Conservation (phyloP, 768 basidiomycete genomes). For the Mycena pura region DNA sequence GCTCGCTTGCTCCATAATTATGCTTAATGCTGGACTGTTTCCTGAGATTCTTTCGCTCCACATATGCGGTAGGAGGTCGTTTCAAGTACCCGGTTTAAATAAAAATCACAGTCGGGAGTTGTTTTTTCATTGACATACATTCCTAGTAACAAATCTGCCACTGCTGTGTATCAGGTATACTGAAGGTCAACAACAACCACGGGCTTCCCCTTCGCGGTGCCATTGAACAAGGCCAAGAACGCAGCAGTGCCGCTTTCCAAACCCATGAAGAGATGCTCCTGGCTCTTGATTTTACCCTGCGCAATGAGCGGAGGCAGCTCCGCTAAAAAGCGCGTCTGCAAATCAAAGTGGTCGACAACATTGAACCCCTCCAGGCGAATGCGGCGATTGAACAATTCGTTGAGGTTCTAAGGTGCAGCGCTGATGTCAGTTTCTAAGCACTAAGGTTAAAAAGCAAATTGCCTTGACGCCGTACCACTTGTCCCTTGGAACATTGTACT, state of each 20-base stretch:
- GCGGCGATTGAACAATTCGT: constrained; percentile 40
- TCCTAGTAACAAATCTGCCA: too few species aligned
- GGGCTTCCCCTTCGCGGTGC: constrained; percentile 16
- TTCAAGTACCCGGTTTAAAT: too few species aligned
- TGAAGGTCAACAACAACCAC: neutral
- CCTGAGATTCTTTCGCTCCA: too few species aligned
- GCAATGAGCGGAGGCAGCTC: constrained; percentile 45
- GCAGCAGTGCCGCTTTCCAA: constrained; percentile 47
- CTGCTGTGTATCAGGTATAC: too few species aligned
- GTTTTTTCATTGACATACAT: too few species aligned
- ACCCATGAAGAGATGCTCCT: constrained; percentile 45
- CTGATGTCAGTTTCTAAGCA: neutral
- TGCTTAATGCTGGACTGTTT: too few species aligned
- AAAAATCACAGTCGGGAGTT: too few species aligned
- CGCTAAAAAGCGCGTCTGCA: constrained; percentile 45
- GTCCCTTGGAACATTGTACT: constrained; percentile 18
- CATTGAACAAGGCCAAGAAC: constrained; percentile 40
- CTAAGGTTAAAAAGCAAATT: neutral
- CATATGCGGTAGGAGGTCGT: too few species aligned
- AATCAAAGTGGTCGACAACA: constrained; percentile 31
- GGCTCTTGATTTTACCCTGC: constrained; percentile 45
- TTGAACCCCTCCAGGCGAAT: constrained; percentile 47
- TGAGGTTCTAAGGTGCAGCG: constrained; percentile 34
- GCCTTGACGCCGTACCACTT: constrained; percentile 21
- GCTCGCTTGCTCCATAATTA: too few species aligned